phyloP scores from a whole-genome alignment of 2,329 filamentous ascomycete species.

The Nectriaceae sp. region DNA sequence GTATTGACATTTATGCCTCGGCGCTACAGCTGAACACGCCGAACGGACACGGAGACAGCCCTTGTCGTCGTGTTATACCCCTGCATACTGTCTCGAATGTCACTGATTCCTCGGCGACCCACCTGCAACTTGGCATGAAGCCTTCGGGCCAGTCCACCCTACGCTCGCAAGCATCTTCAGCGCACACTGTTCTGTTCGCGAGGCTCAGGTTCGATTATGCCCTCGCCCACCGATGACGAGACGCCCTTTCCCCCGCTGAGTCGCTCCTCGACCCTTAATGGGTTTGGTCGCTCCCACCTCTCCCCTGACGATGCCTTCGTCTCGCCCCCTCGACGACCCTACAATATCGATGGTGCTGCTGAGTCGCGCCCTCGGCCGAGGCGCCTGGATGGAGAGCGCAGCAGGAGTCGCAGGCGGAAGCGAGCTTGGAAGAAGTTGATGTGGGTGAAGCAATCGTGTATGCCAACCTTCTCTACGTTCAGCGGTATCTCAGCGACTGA shows the following conservation, averaged over 20 bases:
- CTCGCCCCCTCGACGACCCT: slow-evolving; percentile 53
- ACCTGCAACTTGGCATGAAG: too few species aligned
- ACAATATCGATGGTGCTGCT: background rate
- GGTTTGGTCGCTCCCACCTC: slow-evolving; percentile 65
- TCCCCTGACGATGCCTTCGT: slow-evolving; percentile 84
- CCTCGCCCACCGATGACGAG: slow-evolving; percentile 41
- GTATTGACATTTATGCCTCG: too few species aligned
- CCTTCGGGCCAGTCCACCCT: too few species aligned
- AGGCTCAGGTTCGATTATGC: slow-evolving; percentile 33
- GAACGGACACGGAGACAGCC: too few species aligned
- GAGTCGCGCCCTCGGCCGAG: slow-evolving; percentile 23
- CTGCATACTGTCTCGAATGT: too few species aligned
- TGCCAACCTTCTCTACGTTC: slow-evolving; percentile 30
- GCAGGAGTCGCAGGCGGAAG: slow-evolving; percentile 67
- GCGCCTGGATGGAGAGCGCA: slow-evolving; percentile 55
- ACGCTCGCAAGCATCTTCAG: too few species aligned
- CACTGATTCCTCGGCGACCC: too few species aligned
- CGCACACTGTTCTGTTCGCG: too few species aligned
- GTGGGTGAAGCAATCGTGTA: slow-evolving; percentile 96
- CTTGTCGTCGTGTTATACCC: too few species aligned
- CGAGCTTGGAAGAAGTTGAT: slow-evolving; percentile 91
- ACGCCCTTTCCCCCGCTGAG: slow-evolving; percentile 37
- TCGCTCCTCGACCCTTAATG: slow-evolving; percentile 31
- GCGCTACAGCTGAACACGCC: too few species aligned
- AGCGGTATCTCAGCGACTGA: slow-evolving; percentile 3